Conservation (phyloP, 129 eudicot genomes). For the Ambrosia trifida region DNA sequence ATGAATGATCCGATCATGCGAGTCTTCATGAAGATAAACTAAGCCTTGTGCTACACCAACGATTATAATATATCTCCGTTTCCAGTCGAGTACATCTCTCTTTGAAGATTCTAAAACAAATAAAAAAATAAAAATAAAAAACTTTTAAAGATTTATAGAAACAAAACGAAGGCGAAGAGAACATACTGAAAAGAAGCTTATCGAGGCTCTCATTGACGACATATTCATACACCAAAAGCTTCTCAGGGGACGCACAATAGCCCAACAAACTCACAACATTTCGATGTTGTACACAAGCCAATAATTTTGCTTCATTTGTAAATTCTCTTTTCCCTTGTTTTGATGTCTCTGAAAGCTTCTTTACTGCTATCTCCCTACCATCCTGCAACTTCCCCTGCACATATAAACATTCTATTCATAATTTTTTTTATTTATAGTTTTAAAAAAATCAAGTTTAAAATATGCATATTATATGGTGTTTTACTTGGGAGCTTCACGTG, state of each 20-base stretch:
- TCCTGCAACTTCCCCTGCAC: constrained; percentile 67
- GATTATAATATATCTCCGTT: constrained; percentile 54
- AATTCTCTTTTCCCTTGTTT: constrained; percentile 77
- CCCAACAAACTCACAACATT: constrained; percentile 80
- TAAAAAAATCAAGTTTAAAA: too few relatives aligned
- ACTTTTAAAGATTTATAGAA: background rate
- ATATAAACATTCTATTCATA: constrained; percentile 20
- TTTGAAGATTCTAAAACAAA: constrained; percentile 44
- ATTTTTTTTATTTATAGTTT: background rate
- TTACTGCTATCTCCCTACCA: constrained; percentile 84
- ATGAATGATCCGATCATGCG: constrained; percentile 62
- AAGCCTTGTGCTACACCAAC: constrained; percentile 69
- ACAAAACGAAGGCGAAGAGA: constrained; percentile 5
- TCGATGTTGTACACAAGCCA: constrained; percentile 70
- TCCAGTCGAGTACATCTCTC: constrained; percentile 63
- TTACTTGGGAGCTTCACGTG: too few relatives aligned
- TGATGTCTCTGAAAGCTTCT: constrained; percentile 65
- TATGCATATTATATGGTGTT: too few relatives aligned
- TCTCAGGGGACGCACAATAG: constrained; percentile 58
- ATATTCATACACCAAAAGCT: constrained; percentile 79
- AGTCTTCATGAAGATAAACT: constrained; percentile 81
- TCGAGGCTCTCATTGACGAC: constrained; percentile 78
- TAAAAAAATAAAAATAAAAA: background rate
- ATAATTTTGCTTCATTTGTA: constrained; percentile 64
- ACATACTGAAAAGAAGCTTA: constrained; percentile 84